Conservation (phyloP, 139 green algal species). For the Chara braunii region DNA sequence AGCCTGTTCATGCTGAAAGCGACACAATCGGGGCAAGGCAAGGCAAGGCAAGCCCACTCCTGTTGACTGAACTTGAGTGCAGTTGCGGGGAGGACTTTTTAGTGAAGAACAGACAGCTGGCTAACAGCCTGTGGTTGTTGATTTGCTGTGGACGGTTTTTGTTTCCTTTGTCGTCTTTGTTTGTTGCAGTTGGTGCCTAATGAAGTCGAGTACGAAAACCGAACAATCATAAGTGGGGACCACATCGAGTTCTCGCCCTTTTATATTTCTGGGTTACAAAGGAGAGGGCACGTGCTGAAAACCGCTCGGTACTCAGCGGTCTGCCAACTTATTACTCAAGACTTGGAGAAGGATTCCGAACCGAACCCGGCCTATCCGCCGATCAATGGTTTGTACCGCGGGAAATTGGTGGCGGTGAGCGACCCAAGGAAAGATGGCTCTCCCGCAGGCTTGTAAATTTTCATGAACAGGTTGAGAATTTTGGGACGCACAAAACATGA, state of each 20-base stretch:
- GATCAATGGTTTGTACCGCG: not conserved
- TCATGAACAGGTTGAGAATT: too few species aligned
- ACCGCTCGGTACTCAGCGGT: not conserved
- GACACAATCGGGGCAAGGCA: not conserved
- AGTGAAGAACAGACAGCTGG: not conserved
- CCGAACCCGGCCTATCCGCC: not conserved
- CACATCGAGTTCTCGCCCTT: not conserved
- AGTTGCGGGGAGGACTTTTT: not conserved
- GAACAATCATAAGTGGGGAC: not conserved
- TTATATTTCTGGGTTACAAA: not conserved
- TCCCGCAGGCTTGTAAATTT: conserved; percentile 14
- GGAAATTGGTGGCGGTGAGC: conserved; percentile 15
- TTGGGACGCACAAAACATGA: too few species aligned
- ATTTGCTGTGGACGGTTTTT: not conserved
- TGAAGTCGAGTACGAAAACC: not conserved
- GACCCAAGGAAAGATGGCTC: conserved; percentile 17
- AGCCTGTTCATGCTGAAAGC: too few species aligned
- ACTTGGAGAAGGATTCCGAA: conserved; percentile 13
- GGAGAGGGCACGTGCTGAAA: not conserved
- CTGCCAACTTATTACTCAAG: conserved; percentile 22
- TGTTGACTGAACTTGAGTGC: not conserved
- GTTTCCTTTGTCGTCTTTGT: not conserved
- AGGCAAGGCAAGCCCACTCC: not conserved
- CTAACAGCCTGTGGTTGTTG: not conserved
- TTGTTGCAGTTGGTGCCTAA: conserved; percentile 44